These are phyloP conservation scores for Lachancea sp. DNA, from an alignment of 805 yeast species.

Conservation along the genomic window DNA sequence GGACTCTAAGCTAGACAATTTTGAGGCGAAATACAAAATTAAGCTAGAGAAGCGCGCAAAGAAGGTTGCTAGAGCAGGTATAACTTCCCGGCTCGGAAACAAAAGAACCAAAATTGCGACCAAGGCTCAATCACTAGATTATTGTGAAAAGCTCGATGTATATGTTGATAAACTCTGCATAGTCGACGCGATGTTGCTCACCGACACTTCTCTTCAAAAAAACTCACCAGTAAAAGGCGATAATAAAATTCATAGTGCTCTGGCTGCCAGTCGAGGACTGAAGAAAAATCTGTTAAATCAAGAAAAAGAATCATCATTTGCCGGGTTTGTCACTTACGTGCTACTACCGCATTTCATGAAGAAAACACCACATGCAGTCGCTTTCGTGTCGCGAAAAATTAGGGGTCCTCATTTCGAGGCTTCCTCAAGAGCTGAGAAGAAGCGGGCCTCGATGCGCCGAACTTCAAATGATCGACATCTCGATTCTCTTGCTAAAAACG, in stretches of 20 bases:
- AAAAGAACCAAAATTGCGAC: slow-evolving; percentile 24
- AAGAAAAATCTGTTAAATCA: slow-evolving; percentile 23
- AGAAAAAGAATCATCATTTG: slow-evolving; percentile 35
- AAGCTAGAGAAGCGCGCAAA: slow-evolving; percentile 28
- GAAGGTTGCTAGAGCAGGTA: slow-evolving; percentile 27
- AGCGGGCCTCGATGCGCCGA: not conserved
- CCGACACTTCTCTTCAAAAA: slow-evolving; percentile 21
- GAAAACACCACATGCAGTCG: slow-evolving; percentile 42
- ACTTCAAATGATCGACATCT: not conserved
- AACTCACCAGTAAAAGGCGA: not conserved
- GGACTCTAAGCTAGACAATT: slow-evolving; percentile 33
- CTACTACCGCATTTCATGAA: slow-evolving; percentile 48
- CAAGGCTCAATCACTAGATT: slow-evolving; percentile 19
- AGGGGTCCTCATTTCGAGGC: slow-evolving; percentile 42
- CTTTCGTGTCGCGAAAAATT: slow-evolving; percentile 41
- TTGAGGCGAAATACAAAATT: slow-evolving; percentile 22
- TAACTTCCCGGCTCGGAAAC: slow-evolving; percentile 9
- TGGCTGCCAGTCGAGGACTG: slow-evolving; percentile 17
- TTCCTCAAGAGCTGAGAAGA: slow-evolving; percentile 1
- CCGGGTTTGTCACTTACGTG: slow-evolving; percentile 46
- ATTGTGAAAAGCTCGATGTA: slow-evolving; percentile 36
- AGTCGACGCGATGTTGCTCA: slow-evolving; percentile 44
- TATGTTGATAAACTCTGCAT: slow-evolving; percentile 48
- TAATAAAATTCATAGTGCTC: not conserved
- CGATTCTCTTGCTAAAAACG: not conserved